phyloP scores from a whole-genome alignment of 192 early-diverging fungal genomes.

The Phycomyces nitens region DNA sequence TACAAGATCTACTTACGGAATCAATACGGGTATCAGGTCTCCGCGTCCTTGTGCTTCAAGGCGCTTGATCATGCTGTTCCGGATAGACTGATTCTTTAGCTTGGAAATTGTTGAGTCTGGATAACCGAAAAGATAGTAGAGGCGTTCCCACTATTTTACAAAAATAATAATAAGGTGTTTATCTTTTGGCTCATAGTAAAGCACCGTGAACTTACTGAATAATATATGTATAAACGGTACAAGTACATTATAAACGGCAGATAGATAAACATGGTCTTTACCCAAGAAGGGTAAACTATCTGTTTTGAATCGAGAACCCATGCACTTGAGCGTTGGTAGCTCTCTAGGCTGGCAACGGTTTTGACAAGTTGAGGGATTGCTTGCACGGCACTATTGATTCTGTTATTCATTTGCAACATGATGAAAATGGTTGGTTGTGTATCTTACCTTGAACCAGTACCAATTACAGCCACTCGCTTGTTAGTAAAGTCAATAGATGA shows the following conservation, averaged over 20 bases:
- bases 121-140: not conserved
- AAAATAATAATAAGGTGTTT: not conserved
- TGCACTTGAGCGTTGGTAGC: constrained; percentile 50
- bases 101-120: too few relatives aligned
- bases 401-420: not conserved
- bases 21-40: constrained; percentile 26
- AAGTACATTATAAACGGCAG: constrained; percentile 37
- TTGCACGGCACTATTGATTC: constrained; percentile 39
- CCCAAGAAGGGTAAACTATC: constrained; percentile 26
- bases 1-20: constrained; percentile 18
- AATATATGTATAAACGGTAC: constrained; percentile 18
- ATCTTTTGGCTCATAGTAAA: not conserved
- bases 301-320: constrained; percentile 41
- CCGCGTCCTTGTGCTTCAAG: constrained; percentile 21
- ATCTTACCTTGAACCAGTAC: constrained; percentile 46
- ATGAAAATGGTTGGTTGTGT: not conserved
- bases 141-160: not conserved
- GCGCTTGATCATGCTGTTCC: not conserved
- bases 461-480: constrained; percentile 46
- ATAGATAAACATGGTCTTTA: constrained; percentile 39
- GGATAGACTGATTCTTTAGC: not conserved
- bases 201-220: not conserved
- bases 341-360: constrained; percentile 37
- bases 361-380: constrained; percentile 44
- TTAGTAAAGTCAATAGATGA: constrained; percentile 34